A percentile compares a stretch with the other conserved stretches of the same genome.
Evolutionary conservation across 495 filamentous ascomycete species (phyloP).

Genomic region (Ascodesmis nigricans): DNA sequence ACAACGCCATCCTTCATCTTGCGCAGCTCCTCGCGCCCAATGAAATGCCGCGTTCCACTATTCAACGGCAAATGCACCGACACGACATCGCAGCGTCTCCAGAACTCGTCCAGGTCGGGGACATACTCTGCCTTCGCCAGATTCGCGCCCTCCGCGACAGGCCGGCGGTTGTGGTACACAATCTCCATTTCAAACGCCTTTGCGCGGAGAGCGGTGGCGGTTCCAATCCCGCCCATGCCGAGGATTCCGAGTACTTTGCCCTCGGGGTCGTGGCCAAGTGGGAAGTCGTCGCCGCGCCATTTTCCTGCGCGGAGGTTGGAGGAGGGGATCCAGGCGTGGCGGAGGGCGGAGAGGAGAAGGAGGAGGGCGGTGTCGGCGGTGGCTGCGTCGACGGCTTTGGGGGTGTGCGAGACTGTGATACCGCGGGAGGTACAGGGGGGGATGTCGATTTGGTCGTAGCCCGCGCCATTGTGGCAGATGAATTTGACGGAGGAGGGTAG

Average conservation of each 20-base stretch:
- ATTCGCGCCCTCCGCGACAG: conserved; percentile 60
- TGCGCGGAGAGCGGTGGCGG: conserved; percentile 49
- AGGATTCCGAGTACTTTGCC: conserved; percentile 57
- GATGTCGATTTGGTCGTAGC: conserved; percentile 65
- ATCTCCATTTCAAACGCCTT: conserved; percentile 69
- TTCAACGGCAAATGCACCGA: conserved; percentile 48
- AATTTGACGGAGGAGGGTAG: conserved; percentile 49
- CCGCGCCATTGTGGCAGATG: conserved; percentile 69
- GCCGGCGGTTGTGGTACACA: conserved; percentile 96
- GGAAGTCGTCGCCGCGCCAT: conserved; percentile 27
- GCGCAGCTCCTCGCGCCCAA: conserved; percentile 34
- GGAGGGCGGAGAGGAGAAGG: conserved; percentile 45
- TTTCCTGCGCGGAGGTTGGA: conserved; percentile 37
- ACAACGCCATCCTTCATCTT: conserved; percentile 46
- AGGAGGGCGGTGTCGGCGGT: conserved; percentile 54
- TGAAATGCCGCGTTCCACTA: conserved; percentile 40
- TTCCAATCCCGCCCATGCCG: conserved; percentile 75
- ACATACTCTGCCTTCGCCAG: conserved; percentile 27
- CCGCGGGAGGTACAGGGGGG: conserved; percentile 39
- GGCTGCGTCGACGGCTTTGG: conserved; percentile 44
- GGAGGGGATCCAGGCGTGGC: conserved; percentile 41
- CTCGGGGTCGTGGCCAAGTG: conserved; percentile 33
- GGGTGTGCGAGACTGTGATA: conserved; percentile 46
- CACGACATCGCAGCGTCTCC: conserved; percentile 38
- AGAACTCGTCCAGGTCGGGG: conserved; percentile 30